These are phyloP conservation scores for Neopestalotiopsis sp. DNA, from an alignment of 2,329 filamentous ascomycete genomes.

Conservation along the genomic window DNA sequence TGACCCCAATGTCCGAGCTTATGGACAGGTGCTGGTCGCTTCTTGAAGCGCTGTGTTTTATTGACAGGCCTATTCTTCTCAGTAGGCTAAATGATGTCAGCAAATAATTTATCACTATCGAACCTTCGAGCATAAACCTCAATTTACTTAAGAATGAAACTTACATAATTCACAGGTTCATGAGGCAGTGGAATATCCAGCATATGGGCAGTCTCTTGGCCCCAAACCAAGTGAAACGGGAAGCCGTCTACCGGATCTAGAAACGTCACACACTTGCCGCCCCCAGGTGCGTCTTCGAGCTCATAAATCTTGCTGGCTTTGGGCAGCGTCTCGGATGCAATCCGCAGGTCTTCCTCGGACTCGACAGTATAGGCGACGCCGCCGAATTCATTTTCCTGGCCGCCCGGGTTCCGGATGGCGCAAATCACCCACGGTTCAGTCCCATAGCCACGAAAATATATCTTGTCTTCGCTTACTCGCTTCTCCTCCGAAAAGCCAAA, in stretches of 20 bases:
- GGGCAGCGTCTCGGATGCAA: constrained; percentile 53
- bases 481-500: constrained; percentile 52
- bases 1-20: constrained; percentile 62
- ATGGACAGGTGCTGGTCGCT: constrained; percentile 53
- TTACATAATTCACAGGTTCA: constrained; percentile 52
- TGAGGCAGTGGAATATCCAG: constrained; percentile 45
- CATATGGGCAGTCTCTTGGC: constrained; percentile 49
- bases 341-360: constrained; percentile 58
- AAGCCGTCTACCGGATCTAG: constrained; percentile 60
- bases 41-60: constrained; percentile 57
- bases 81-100: constrained; percentile 40
- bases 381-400: constrained; percentile 53
- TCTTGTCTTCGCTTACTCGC: constrained; percentile 46
- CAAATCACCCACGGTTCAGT: constrained; percentile 65
- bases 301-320: constrained; percentile 54
- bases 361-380: constrained; percentile 65
- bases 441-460: constrained; percentile 68
- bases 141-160: constrained; percentile 15
- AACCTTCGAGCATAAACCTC: background rate
- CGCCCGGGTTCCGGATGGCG: constrained; percentile 46
- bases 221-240: constrained; percentile 62
- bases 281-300: constrained; percentile 55
- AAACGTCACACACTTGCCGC: constrained; percentile 57
- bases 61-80: constrained; percentile 55
- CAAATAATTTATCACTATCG: background rate